Evolutionary conservation across 148 eudicot genomes (phyloP), one percentile per base, ranked within the genome.

Genomic region (Persicaria tinctoria): DNA sequence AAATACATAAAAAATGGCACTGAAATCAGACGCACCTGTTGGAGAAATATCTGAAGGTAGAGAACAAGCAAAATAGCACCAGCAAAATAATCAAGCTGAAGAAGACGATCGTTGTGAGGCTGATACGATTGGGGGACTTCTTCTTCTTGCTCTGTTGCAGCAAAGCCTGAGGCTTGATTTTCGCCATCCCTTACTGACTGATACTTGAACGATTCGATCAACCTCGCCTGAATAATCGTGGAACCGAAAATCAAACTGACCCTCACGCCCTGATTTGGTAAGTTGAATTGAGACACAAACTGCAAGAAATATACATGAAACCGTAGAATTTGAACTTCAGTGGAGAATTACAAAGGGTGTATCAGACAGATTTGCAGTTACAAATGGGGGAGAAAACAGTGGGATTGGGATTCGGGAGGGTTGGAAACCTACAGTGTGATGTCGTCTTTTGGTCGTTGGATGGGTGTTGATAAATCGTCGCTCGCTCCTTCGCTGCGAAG

Each of bases 71-170:
- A 83, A 90, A 90, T 51, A 80, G 82, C 84, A 89, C 83, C 74
- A 86, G 81, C 70, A 86, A 75, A 17, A 88, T 77, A 79, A 95
- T 70, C 10, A 90, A 76, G 66, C 81, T 56, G 80, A 90, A 95
- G 47, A 95, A 62, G 16, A 83, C 62, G 63, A 89, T 76, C 3
- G 98, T 86, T 1, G 92, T 74, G 20, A 75, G 60, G 64, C 96
- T 84, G 76, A 92, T 84, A 70, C 85, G 84, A 80, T 85, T 90
- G 4, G 98, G 97, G 9, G 84, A 87, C 84, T 95, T 95, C 92
- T 95, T 92, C 93, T 92, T 95, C 83, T 92, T 95, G 86, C 98
- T 95, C 82, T 95, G 98, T 73, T 78, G 91, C 57, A 95, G 80
- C 78, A 95, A 86, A 81, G 90, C 88, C 84, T 92, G 97, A 62